phyloP scores from a whole-genome alignment of 73 alveolate genomes.

The Stentor coeruleus region DNA sequence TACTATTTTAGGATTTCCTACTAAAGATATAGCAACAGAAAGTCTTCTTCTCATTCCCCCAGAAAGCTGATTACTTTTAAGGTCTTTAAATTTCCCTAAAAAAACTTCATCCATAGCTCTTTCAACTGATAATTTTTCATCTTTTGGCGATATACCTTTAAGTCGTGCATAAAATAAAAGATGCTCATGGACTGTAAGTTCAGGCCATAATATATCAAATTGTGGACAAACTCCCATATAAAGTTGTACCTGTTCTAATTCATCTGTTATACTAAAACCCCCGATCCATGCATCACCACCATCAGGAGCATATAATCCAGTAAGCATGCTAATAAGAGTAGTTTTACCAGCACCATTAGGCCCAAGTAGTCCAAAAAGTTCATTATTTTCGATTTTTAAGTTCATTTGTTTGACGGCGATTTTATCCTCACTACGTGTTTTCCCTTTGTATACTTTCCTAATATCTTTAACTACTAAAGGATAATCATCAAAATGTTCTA shows the following conservation, averaged over 20 bases:
- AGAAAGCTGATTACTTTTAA: constrained; percentile 76
- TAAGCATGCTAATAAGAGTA: constrained; percentile 88
- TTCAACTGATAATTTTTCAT: constrained; percentile 59
- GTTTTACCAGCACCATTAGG: constrained; percentile 99
- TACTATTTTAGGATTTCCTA: constrained; percentile 89
- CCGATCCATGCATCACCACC: constrained; percentile 96
- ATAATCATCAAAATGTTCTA: constrained; percentile 43
- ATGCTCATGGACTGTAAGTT: constrained; percentile 92
- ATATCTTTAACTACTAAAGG: constrained; percentile 70
- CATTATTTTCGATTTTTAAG: constrained; percentile 73
- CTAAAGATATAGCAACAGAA: constrained; percentile 85
- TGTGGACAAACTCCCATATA: constrained; percentile 98
- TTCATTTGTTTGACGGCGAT: constrained; percentile 77
- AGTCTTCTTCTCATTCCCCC: constrained; percentile 98
- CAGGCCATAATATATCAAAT: constrained; percentile 92
- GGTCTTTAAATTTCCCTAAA: constrained; percentile 71
- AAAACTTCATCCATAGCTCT: constrained; percentile 89
- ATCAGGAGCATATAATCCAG: constrained; percentile 90
- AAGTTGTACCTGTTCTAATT: constrained; percentile 76
- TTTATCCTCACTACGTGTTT: constrained; percentile 65
- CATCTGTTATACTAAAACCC: constrained; percentile 79
- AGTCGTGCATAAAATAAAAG: constrained; percentile 86
- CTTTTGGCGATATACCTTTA: constrained; percentile 77
- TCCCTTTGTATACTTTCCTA: constrained; percentile 59
- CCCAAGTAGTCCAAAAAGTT: constrained; percentile 96